Base-by-base conservation (phyloP, 306 rosid species). In the Astragalus glycyphyllos region DNA sequence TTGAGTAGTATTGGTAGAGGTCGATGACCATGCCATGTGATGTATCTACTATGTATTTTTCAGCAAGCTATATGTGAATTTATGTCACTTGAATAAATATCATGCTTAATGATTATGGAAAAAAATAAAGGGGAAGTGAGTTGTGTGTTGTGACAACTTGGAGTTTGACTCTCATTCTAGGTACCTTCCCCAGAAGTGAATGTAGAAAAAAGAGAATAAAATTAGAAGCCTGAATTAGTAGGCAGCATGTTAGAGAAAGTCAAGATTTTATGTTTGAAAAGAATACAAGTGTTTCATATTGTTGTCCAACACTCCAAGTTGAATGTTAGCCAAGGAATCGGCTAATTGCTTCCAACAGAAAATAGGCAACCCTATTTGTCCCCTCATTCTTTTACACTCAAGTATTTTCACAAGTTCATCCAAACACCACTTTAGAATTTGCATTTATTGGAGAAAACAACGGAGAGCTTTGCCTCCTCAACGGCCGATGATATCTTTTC, bases 391-490 rank as follows among this genome's bases (percentile, higher is more conserved):
- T 56, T 46, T 57, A 65, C 79, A 72, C 17, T 81, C 82, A 0
- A 81, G 46, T 13, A 81, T 81, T 48, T 77, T 77, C 55, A 46
- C 5, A 0, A 81, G 60, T 10, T 81, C 85, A 5, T 77, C 82
- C 66, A 81, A 40, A 48, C 82, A 81, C 72, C 72, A 72, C n/a
- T 46, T 48, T 68, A 0, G 79, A 77, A 4, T 6, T 44, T 0
- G 79, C 82, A n/a, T 60, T 61, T 29, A 58, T 73, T 41, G 0
- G 85, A 81, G 66, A 81, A 81, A n/a, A 81, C 85, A 1, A 81
- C 20, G 0, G 79, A 77, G 0, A 81, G 76, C 17, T 67, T 45
- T 0, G 85, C 60, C 17, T 77, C 85, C 34, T 81, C 80, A 0
- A 81, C 73, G 0, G 80, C 82, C 8, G 11, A 0, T 29, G 85